Conservation (phyloP, 2,329 filamentous ascomycete genomes). For the Colletotrichum cuscutae region DNA sequence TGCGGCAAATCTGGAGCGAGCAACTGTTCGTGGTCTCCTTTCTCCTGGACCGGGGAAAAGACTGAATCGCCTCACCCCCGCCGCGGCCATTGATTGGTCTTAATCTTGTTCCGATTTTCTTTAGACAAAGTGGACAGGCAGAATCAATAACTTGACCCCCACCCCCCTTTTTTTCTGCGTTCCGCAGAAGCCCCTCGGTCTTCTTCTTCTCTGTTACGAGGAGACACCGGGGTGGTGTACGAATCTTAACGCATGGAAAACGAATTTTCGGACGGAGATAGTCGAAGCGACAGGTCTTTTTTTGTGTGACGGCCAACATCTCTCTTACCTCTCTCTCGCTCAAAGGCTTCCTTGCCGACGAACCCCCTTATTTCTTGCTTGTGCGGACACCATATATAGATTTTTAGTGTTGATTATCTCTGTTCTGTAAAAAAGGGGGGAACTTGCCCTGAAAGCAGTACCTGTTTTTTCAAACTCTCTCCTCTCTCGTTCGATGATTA, state of each 20-base stretch:
- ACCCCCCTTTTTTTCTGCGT: not conserved
- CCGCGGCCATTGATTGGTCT: slow-evolving; percentile 25
- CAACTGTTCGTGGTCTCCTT: not conserved
- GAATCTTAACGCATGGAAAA: slow-evolving; percentile 27
- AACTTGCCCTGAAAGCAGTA: slow-evolving; percentile 21
- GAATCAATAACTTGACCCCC: slow-evolving; percentile 25
- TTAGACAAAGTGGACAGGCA: slow-evolving; percentile 27
- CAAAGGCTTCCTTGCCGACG: not conserved
- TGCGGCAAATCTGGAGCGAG: not conserved
- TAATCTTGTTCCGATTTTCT: slow-evolving; percentile 17
- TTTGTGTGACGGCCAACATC: slow-evolving; percentile 23
- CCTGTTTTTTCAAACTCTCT: not conserved
- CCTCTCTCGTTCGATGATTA: not conserved
- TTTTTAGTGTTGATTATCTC: slow-evolving; percentile 32
- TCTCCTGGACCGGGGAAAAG: slow-evolving; percentile 9
- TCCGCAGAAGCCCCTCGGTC: not conserved
- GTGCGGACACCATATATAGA: slow-evolving; percentile 32
- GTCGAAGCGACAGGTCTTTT: slow-evolving; percentile 26
- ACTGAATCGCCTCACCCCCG: slow-evolving; percentile 14
- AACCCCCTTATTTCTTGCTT: not conserved
- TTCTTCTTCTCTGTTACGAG: not conserved
- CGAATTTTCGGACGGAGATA: slow-evolving; percentile 23
- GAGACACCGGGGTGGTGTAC: not conserved
- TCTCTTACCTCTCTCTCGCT: not conserved
- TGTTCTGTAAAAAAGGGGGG: slow-evolving; percentile 24